Base-by-base conservation (phyloP, 768 basidiomycete species). In the Clathrus columnatus region DNA sequence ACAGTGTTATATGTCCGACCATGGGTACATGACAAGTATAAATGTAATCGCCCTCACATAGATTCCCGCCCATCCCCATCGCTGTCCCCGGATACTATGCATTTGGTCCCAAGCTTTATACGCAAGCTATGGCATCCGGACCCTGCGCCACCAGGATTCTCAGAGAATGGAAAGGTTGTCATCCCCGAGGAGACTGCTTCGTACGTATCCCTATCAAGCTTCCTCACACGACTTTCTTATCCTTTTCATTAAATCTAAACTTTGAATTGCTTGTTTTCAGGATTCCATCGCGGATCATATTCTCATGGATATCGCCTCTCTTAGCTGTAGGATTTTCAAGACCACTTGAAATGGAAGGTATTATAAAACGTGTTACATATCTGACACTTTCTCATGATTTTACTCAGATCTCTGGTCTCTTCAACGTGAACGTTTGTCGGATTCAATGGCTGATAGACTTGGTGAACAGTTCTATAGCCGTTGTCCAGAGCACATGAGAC, bases 381-480 rank as follows among this genome's bases (percentile, higher is more conserved):
- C n/a, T n/a, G n/a, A 43, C n/a, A n/a, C n/a, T n/a, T n/a, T 28
- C 48, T 7, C 44, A 44, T 2, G 27, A 43, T 32, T 51, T n/a
- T n/a, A n/a, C n/a, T n/a, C n/a, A 83, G 82, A 83, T 62, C 64
- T 83, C 41, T 82, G 80, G 78, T 64, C 72, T 48, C 70, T 83
- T 5, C 78, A 78, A 0, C 55, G 65, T 0, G 42, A 63, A 6
- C 67, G 68, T 7, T 67, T 72, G 26, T 75, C 78, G 1, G 64
- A 62, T 0, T 54, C 60, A 6, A 64, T 78, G 14, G 73, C 76
- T 14, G 71, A 75, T 51, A 58, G 57, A 2, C 61, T 82, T 2
- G 78, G 81, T 55, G 51, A 59, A 16, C 69, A 72, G 48, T 82
- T 79, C 59, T 82, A 76, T 59, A 57, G 64, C 0, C 73, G 80